Evolutionary conservation across 1,139 yeast species (phyloP), one percentile per base, ranked within the genome.

Genomic region (Saccharomyces hybrid): DNA sequence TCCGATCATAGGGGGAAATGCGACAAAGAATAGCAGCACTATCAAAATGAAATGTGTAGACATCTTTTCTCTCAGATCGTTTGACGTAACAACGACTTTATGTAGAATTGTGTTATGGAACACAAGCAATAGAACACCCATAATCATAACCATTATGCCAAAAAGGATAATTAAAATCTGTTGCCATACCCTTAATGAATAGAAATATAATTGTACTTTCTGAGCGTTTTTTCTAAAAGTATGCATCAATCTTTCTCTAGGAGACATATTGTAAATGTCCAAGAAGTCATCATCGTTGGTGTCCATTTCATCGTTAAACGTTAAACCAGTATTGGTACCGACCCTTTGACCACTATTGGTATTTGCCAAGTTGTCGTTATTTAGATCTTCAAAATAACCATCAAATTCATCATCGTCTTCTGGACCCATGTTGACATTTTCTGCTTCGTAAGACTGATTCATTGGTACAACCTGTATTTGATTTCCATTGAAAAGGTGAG

Each of bases 1-100:
- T 1, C 99, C 99, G 51, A 90, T 71, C 61, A 91, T 62, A 1
- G 98, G 99, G 2, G 99, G 99, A 75, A 93, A 90, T 0, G 84
- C 77, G 1, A 84, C 82, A 3, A 73, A 14, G 56, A 79, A 72
- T 3, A 84, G 66, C 24, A 79, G 61, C 4, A 71, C 28, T 58
- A 84, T 79, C 58, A 91, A 71, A 0, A 87, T 65, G 2, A 80
- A 59, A 41, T 78, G 75, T 0, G 95, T 93, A 55, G 71, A 73
- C 53, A 60, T 58, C 48, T 59, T 61, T 7, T 53, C 59, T 14
- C 55, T 58, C 69, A 64, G 65, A 27, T 80, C 79, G 3, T 86
- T 74, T 7, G 83, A 65, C 2, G 62, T 61, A 2, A 57, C 59
- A 1, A 80, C 78, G 54, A 83, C 65, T 47, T 73, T 61, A 11